These are phyloP conservation scores for Suhomyces sp. DNA, from an alignment of 805 yeast species.

Conservation along the genomic window DNA sequence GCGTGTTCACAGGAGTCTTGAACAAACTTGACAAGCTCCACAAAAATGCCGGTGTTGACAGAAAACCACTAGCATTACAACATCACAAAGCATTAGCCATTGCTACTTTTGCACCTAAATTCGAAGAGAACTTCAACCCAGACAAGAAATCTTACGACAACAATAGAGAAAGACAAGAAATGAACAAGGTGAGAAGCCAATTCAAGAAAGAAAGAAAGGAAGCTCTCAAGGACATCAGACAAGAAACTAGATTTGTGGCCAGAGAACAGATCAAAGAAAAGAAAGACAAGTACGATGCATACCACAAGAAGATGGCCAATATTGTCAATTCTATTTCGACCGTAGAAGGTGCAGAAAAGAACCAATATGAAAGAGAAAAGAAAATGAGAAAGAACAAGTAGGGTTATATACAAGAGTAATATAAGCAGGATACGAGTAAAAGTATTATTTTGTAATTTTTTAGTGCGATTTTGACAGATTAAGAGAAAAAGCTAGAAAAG, in stretches of 20 bases:
- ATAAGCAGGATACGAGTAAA: not conserved
- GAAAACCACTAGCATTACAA: conserved; percentile 74
- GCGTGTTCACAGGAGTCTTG: conserved; percentile 35
- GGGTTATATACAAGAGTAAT: not conserved
- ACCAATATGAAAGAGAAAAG: conserved; percentile 86
- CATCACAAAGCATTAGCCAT: conserved; percentile 81
- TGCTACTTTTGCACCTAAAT: conserved; percentile 82
- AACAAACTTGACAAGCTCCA: conserved; percentile 49
- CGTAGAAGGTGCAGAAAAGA: conserved; percentile 93
- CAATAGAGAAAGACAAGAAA: conserved; percentile 76
- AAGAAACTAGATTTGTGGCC: conserved; percentile 82
- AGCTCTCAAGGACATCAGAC: conserved; percentile 85
- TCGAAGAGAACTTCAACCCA: conserved; percentile 94
- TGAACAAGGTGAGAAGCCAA: conserved; percentile 76
- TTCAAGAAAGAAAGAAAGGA: conserved; percentile 89
- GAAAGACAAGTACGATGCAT: conserved; percentile 69
- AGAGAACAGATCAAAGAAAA: conserved; percentile 79
- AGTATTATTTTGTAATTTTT: not conserved
- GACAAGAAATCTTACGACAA: conserved; percentile 90
- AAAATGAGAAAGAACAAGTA: conserved; percentile 46
- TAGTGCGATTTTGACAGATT: not conserved
- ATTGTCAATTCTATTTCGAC: conserved; percentile 85
- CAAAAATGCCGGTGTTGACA: conserved; percentile 21
- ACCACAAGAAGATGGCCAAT: conserved; percentile 86
- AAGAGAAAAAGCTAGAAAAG: not conserved